These are phyloP conservation scores for Monilinia aucupariae DNA, from an alignment of 2,329 filamentous ascomycete species.

Conservation along the genomic window DNA sequence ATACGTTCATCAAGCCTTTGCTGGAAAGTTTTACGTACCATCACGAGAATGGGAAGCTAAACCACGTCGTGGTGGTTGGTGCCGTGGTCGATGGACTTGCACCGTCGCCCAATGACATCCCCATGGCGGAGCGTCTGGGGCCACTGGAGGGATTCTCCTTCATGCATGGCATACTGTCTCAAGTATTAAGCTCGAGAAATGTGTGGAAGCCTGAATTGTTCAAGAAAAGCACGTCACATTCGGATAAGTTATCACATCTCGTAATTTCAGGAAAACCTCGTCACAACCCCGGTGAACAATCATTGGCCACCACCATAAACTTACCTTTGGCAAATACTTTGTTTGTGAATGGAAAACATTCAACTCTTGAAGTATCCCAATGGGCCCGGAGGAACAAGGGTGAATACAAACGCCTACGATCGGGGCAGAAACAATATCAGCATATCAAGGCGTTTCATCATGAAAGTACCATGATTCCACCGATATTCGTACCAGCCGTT, in stretches of 20 bases:
- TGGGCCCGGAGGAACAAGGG: conserved; percentile 34
- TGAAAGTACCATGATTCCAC: conserved; percentile 6
- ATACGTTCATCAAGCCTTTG: conserved; percentile 29
- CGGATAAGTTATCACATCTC: conserved; percentile 23
- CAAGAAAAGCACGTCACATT: background rate
- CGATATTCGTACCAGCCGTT: conserved; percentile 44
- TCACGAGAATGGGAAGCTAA: background rate
- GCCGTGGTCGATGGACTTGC: conserved; percentile 52
- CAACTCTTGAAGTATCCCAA: conserved; percentile 49
- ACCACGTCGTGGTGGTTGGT: conserved; percentile 40
- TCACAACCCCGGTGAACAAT: background rate
- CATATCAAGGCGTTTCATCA: conserved; percentile 20
- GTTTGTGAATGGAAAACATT: conserved; percentile 62
- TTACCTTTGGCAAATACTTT: conserved; percentile 72
- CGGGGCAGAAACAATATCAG: conserved; percentile 22
- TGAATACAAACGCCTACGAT: conserved; percentile 18
- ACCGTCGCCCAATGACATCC: conserved; percentile 21
- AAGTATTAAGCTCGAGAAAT: conserved; percentile 35
- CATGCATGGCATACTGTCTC: conserved; percentile 40
- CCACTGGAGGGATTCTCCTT: conserved; percentile 45
- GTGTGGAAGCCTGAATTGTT: conserved; percentile 2
- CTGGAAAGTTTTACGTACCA: conserved; percentile 21
- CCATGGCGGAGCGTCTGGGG: conserved; percentile 6
- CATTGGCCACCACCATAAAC: conserved; percentile 26
- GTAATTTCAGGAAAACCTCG: conserved; percentile 22